Evolutionary conservation across 768 basidiomycete genomes (phyloP).

Genomic region (Amanita rubescens): DNA sequence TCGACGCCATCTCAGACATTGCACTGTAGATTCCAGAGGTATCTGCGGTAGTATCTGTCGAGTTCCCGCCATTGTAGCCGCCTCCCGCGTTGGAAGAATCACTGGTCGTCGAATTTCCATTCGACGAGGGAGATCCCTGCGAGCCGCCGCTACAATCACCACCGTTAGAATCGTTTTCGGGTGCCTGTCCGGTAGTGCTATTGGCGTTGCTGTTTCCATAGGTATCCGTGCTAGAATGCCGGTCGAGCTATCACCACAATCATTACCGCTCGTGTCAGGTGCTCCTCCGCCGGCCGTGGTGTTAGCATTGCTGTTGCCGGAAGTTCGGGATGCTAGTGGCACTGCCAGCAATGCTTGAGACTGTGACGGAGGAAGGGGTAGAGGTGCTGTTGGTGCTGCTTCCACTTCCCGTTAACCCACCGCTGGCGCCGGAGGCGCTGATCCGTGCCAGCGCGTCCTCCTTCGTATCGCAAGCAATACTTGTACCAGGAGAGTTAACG

Average conservation of each 20-base stretch:
- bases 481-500: conserved; percentile 38
- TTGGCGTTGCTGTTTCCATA: too few species aligned
- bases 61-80: conserved; percentile 8
- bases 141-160: conserved; percentile 7
- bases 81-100: neutral
- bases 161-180: conserved; percentile 6
- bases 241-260: too few species aligned
- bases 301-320: conserved; percentile 1
- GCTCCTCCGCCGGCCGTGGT: conserved; percentile 8
- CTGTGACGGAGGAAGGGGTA: neutral
- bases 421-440: conserved; percentile 32
- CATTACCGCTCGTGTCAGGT: conserved; percentile 8
- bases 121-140: neutral
- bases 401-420: conserved; percentile 30
- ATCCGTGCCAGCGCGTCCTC: conserved; percentile 35
- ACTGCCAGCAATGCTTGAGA: neutral
- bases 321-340: conserved; percentile 3
- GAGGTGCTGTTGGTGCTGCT: conserved; percentile 2
- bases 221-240: too few species aligned
- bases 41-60: neutral
- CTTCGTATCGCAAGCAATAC: conserved; percentile 34
- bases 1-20: conserved; percentile 1
- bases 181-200: too few species aligned
- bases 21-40: conserved; percentile 2
- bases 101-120: neutral